A percentile compares a stretch with the other conserved stretches of the same genome.
Conservation (phyloP, 2,329 filamentous ascomycete genomes). For the Penicillium sp. region DNA sequence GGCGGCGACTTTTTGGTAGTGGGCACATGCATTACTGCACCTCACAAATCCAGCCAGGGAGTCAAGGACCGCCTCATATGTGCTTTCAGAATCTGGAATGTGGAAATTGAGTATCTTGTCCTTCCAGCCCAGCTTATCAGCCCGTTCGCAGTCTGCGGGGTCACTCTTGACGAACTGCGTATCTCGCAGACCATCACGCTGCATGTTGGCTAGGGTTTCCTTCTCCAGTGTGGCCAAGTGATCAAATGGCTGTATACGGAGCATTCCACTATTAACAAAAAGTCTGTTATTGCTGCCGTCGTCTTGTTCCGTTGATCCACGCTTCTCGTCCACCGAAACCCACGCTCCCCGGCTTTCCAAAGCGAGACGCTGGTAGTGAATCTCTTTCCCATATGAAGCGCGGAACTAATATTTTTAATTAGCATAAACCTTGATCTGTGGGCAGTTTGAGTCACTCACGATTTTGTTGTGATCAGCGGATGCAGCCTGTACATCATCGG, state of each 20-base stretch:
- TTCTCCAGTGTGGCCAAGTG: conserved; percentile 11
- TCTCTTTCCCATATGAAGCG: conserved; percentile 16
- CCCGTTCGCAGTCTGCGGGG: conserved; percentile 13
- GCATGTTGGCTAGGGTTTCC: conserved; percentile 17
- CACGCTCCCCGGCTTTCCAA: conserved; percentile 14
- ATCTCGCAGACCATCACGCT: conserved; percentile 15
- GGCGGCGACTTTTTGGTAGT: conserved; percentile 19
- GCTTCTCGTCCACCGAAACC: conserved; percentile 14
- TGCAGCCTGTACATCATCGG: conserved; percentile 15
- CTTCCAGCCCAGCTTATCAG: conserved; percentile 12
- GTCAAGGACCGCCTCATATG: conserved; percentile 15
- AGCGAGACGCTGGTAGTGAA: conserved; percentile 19
- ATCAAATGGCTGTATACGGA: conserved; percentile 16
- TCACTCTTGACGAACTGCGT: conserved; percentile 17
- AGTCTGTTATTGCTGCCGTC: conserved; percentile 10
- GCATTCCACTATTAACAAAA: conserved; percentile 18
- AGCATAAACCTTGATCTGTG: background rate
- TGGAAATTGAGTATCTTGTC: conserved; percentile 14
- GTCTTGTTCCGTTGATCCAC: background rate
- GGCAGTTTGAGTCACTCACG: background rate
- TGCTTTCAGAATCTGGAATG: conserved; percentile 8
- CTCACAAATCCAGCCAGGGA: conserved; percentile 15
- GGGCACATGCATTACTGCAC: conserved; percentile 15
- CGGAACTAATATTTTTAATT: conserved; percentile 7
- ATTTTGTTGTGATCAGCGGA: conserved; percentile 21